A percentile compares a stretch with the other conserved stretches of the same genome.
Evolutionary conservation across 768 basidiomycete genomes (phyloP).

Genomic region (Steccherinum ochraceum): DNA sequence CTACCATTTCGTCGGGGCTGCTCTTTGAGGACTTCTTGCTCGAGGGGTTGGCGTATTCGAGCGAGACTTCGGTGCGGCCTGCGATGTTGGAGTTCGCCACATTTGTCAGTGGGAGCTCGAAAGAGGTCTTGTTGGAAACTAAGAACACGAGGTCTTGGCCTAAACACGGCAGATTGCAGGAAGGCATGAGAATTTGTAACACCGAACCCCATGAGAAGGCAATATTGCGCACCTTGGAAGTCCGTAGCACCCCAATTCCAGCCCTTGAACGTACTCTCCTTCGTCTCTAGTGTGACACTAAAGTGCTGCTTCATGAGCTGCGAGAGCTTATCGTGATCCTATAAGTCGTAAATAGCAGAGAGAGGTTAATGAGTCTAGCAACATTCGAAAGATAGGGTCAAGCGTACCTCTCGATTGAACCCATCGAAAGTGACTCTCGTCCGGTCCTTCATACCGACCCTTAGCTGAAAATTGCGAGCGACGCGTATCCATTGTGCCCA

Average conservation of each 20-base stretch:
- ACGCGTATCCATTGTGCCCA: slow-evolving; percentile 91
- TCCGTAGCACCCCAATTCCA: slow-evolving; percentile 99
- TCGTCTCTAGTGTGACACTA: slow-evolving; percentile 74
- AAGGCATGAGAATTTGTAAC: slow-evolving; percentile 1
- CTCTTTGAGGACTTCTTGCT: slow-evolving; percentile 39
- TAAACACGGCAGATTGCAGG: too few relatives aligned
- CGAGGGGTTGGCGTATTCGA: slow-evolving; percentile 74
- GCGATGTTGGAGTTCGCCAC: slow-evolving; percentile 98
- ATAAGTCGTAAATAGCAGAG: slow-evolving; percentile 3
- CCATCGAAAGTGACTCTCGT: slow-evolving; percentile 87
- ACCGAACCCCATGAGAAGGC: slow-evolving; percentile 1
- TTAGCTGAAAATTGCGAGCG: slow-evolving; percentile 86
- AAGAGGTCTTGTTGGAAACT: slow-evolving; percentile 80
- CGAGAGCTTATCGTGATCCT: slow-evolving; percentile 91
- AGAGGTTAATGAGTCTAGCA: not conserved
- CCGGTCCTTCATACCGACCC: slow-evolving; percentile 74
- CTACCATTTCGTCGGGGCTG: slow-evolving; percentile 80
- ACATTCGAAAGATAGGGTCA: not conserved
- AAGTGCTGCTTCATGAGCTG: slow-evolving; percentile 83
- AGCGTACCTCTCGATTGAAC: slow-evolving; percentile 81
- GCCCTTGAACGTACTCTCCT: slow-evolving; percentile 85
- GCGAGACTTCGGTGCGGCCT: slow-evolving; percentile 94
- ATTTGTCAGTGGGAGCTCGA: slow-evolving; percentile 79
- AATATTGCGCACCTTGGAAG: slow-evolving; percentile 65
- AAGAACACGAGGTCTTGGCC: slow-evolving; percentile 90